Percentiles rank a stretch among this genome's conserved stretches.
Evolutionary conservation across 345 rosid species (phyloP).

Genomic region (Theobroma cacao): DNA sequence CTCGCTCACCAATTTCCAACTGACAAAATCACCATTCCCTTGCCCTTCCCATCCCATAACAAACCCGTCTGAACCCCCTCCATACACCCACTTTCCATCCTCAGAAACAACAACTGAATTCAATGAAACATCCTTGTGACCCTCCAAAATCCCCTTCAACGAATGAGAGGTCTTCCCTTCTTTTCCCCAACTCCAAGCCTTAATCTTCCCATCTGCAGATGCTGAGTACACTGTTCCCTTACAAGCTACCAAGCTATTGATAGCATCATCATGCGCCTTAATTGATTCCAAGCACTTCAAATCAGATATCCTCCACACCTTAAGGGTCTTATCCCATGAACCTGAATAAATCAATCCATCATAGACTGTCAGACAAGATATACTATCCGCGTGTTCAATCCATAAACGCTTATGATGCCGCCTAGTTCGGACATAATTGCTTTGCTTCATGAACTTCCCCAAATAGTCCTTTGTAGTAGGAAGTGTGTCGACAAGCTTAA

Average conservation of each 20-base stretch:
- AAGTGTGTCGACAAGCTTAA: slow-evolving; percentile 71
- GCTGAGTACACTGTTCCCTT: slow-evolving; percentile 82
- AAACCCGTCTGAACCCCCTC: slow-evolving; percentile 89
- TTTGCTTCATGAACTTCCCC: slow-evolving; percentile 81
- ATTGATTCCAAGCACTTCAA: slow-evolving; percentile 88
- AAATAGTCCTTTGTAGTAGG: slow-evolving; percentile 82
- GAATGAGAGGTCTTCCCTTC: slow-evolving; percentile 62
- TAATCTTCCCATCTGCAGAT: slow-evolving; percentile 83
- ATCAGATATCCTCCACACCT: slow-evolving; percentile 85
- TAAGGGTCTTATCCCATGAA: slow-evolving; percentile 93
- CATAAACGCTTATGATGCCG: slow-evolving; percentile 65
- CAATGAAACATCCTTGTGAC: slow-evolving; percentile 70
- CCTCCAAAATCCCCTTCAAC: slow-evolving; percentile 68
- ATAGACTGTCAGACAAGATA: slow-evolving; percentile 72
- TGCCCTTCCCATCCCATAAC: slow-evolving; percentile 96
- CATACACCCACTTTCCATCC: slow-evolving; percentile 68
- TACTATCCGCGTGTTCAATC: slow-evolving; percentile 88
- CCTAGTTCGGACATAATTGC: slow-evolving; percentile 73
- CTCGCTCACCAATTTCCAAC: slow-evolving; percentile 64
- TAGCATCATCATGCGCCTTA: slow-evolving; percentile 84
- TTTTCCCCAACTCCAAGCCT: slow-evolving; percentile 63
- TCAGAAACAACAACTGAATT: slow-evolving; percentile 68
- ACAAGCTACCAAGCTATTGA: slow-evolving; percentile 58
- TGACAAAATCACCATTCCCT: slow-evolving; percentile 34
- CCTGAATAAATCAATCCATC: slow-evolving; percentile 75